These are phyloP conservation scores for Melocanna baccifera DNA, from an alignment of 176 grass and related monocot species.

Conservation along the genomic window DNA sequence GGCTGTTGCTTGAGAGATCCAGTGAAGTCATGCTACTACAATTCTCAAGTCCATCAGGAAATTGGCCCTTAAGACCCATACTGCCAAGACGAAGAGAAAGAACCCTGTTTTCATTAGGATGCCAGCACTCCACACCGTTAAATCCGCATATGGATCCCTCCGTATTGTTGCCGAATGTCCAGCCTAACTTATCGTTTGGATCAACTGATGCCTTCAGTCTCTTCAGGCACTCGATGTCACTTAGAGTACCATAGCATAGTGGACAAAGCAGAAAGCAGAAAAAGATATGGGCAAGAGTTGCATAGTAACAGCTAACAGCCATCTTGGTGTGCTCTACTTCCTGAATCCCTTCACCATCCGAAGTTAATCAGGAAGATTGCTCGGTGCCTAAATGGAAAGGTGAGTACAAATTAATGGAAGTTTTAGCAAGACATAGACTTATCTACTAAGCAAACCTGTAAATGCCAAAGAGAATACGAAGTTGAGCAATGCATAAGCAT, in stretches of 20 bases:
- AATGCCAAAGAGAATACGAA: not conserved
- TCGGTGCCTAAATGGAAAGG: not conserved
- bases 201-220: slow-evolving; percentile 56
- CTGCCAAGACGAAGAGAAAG: slow-evolving; percentile 70
- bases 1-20: slow-evolving; percentile 85
- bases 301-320: not conserved
- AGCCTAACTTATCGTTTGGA: slow-evolving; percentile 50
- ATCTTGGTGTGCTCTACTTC: slow-evolving; percentile 21
- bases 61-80: slow-evolving; percentile 68
- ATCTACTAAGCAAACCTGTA: not conserved
- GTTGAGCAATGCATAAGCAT: not conserved
- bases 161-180: slow-evolving; percentile 52
- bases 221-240: slow-evolving; percentile 56
- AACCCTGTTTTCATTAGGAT: slow-evolving; percentile 83
- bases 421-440: not conserved
- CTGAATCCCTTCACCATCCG: not conserved
- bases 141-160: slow-evolving; percentile 81
- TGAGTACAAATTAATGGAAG: not conserved
- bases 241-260: slow-evolving; percentile 32
- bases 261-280: slow-evolving; percentile 26
- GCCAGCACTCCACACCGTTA: slow-evolving; percentile 87
- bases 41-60: slow-evolving; percentile 79
- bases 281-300: not conserved
- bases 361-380: not conserved
- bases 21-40: slow-evolving; percentile 80